Evolutionary conservation across 23 red algal species (phyloP), one percentile per base, ranked within the genome.

Genomic region (Gracilaria caudata): DNA sequence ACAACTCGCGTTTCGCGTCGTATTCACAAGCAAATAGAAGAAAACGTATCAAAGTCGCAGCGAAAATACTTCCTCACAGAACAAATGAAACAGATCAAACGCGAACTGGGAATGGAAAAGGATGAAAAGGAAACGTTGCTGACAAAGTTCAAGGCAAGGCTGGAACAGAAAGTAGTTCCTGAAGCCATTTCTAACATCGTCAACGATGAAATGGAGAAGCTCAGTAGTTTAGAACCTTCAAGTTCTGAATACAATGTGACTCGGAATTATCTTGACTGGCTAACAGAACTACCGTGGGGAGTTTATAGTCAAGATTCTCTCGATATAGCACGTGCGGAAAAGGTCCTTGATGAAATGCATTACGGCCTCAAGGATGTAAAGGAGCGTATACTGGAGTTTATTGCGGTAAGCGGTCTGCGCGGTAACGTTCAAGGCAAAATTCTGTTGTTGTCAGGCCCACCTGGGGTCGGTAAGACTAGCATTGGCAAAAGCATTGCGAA

Each of bases 301-400:
- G 83, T 95, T 46, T 95, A 84, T 24, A 94, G 86, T 51, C 55
- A 82, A 41, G 96, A 98, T 64, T 81, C 82, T 40, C 86, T 98
- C 2, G 96, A 98, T 78, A 85, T 94, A 26, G 72, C 57, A 55
- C 51, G 86, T 46, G 96, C 90, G 20, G 80, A 91, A 51, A 79
- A 32, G 4, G 87, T 98, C 75, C 85, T 98, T 39, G 92, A 98
- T 45, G 83, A 98, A 73, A 93, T 95, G 68, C 96, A 98, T 53
- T 98, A 92, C 40, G 96, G 96, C 38, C 65, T 98, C 64, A 91
- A 98, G 71, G 96, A 98, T 51, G 93, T 98, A 5, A 98, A 98
- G 78, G 83, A 90, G 55, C 92, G 96, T 53, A 90, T 98, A 64
- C 82, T 91, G 60, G 96, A 98, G 76, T 98, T 98, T 66, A 94